Evolutionary conservation across 331 rosid species (phyloP), one percentile per base, ranked within the genome.

Genomic region (Pyracantha coccinea): DNA sequence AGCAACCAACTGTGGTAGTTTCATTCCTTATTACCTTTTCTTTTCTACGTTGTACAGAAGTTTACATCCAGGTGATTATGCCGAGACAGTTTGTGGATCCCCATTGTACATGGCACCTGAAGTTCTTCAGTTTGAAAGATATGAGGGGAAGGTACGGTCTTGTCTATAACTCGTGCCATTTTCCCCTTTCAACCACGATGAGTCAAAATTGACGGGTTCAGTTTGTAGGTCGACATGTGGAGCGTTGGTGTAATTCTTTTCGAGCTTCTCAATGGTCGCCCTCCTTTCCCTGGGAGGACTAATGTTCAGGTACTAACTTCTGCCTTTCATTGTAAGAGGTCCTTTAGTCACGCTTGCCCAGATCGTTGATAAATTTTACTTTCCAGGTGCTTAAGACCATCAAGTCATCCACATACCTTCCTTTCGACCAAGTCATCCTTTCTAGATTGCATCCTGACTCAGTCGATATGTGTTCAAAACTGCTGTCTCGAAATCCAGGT

Each of bases 251-350:
- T 83, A 57, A 86, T 89, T 75, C 88, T 89, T 75, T 89, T 89
- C 55, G 91, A 89, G 86, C 88, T 89, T 79, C 82, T 89, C 25
- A 89, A 86, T 80, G 93, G 93, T 59, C 81, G 81, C 71, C 91
- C 89, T 9, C 93, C 93, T 64, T 89, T 89, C 79, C 68, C 27
- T 77, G 91, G 93, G 19, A 85, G 83, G 67, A 85, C 83, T 58
- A 86, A 81, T 72, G 86, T 85, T 66, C 89, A 89, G 93, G 93
- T 89, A 83, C 50, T 24, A 25, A 47, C 15, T 1, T 23, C 41
- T 31, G 54, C 58, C 28, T 65, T 31, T 16, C 4, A 4, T 15
- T 65, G 35, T 25, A 25, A n/a, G 60, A 45, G 68, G 27, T 76
- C 59, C 54, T 62, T n/a, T 28, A 58, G 19, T 41, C 11, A 8